Percentiles rank a stretch among this genome's conserved stretches.
Conservation (phyloP, 169 alveolate genomes). For the Prorocentrum cordatum region DNA sequence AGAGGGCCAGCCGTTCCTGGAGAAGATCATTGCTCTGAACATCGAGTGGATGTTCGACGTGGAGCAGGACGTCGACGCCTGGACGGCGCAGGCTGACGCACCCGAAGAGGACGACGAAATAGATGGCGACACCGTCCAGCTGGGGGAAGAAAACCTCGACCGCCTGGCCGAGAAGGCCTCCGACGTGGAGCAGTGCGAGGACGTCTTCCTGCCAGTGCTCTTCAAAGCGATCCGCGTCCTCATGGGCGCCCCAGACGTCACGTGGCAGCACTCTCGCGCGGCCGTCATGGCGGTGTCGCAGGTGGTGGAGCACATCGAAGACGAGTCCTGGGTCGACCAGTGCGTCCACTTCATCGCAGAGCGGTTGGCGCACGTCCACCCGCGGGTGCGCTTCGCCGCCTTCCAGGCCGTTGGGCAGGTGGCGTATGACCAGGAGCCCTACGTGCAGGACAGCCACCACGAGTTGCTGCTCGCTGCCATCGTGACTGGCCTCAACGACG, state of each 20-base stretch:
- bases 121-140: constrained; percentile 23
- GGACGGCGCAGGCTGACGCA: constrained; percentile 23
- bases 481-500: constrained; percentile 30
- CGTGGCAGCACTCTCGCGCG: constrained; percentile 20
- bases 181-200: constrained; percentile 10
- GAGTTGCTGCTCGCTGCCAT: not conserved
- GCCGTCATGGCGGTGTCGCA: constrained; percentile 38
- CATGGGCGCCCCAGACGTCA: not conserved
- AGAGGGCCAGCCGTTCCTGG: constrained; percentile 47
- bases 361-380: not conserved
- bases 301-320: constrained; percentile 46
- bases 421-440: constrained; percentile 53
- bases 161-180: constrained; percentile 35
- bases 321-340: constrained; percentile 58
- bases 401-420: constrained; percentile 41
- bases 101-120: not conserved
- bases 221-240: constrained; percentile 17
- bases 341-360: constrained; percentile 9
- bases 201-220: constrained; percentile 36
- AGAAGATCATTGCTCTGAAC: constrained; percentile 35
- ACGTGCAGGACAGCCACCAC: constrained; percentile 3
- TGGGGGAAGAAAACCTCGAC: constrained; percentile 49
- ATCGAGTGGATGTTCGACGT: constrained; percentile 56
- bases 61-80: not conserved
- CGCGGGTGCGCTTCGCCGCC: constrained; percentile 37